Conservation (phyloP, 345 rosid species). For the Isatis tinctoria region DNA sequence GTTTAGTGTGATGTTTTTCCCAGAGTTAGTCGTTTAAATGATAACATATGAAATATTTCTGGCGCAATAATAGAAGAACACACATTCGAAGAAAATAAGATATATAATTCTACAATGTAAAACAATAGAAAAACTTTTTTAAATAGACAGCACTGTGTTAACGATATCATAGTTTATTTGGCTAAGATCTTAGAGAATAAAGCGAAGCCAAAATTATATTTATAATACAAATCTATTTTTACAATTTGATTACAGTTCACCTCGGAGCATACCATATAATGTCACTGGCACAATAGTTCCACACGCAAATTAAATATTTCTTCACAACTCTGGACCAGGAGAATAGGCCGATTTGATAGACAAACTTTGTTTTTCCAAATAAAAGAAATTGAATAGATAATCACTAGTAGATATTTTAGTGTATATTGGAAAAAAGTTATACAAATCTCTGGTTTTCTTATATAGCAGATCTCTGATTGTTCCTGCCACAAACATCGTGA, state of each 20-base stretch:
- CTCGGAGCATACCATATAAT: not conserved
- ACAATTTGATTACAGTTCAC: not conserved
- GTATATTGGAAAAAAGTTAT: constrained; percentile 7
- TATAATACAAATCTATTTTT: not conserved
- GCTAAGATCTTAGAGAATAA: not conserved
- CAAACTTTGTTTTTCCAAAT: not conserved
- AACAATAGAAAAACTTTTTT: too few species aligned
- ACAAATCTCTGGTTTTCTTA: constrained; percentile 13
- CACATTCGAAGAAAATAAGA: not conserved
- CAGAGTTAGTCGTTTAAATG: not conserved
- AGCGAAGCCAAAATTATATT: not conserved
- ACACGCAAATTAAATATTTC: not conserved
- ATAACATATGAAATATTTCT: not conserved
- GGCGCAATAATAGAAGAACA: not conserved
- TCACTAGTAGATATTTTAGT: constrained; percentile 28
- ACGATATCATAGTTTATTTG: not conserved
- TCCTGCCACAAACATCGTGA: constrained; percentile 41
- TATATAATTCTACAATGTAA: not conserved
- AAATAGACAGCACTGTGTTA: too few species aligned
- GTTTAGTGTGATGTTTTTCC: too few species aligned
- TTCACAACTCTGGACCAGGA: constrained; percentile 1
- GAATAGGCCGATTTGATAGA: not conserved
- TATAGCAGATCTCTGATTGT: constrained; percentile 30
- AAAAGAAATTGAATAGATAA: constrained; percentile 17
- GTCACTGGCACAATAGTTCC: not conserved